Percentiles rank a stretch among this genome's conserved stretches.
Evolutionary conservation across 140 eudicot species (phyloP).

Genomic region (Stevia rebaudiana): DNA sequence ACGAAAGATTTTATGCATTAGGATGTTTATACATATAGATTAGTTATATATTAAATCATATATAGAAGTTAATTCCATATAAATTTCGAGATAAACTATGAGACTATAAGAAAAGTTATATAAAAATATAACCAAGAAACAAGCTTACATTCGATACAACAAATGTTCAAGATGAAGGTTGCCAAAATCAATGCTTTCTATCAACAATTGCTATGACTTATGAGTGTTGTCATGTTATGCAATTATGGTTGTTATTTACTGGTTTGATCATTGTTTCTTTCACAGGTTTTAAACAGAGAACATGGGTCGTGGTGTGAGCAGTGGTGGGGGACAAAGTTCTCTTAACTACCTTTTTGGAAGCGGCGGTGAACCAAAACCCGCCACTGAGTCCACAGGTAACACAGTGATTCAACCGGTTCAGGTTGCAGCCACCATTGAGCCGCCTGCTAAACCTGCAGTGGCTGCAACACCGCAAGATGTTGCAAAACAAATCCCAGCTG

Average conservation of each 20-base stretch:
- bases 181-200: too few relatives aligned
- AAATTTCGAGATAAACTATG: too few relatives aligned
- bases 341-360: slow-evolving; percentile 51
- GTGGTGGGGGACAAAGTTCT: slow-evolving; percentile 52
- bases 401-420: slow-evolving; percentile 18
- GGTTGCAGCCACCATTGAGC: slow-evolving; percentile 27
- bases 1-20: too few relatives aligned
- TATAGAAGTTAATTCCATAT: too few relatives aligned
- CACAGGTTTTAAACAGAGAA: slow-evolving; percentile 16
- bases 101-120: too few relatives aligned
- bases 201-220: too few relatives aligned
- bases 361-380: slow-evolving; percentile 46
- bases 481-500: slow-evolving; percentile 46
- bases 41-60: too few relatives aligned
- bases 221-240: neutral
- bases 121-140: too few relatives aligned
- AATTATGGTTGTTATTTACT: too few relatives aligned
- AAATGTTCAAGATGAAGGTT: too few relatives aligned
- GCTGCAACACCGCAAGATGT: slow-evolving; percentile 29
- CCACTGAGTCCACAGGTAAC: slow-evolving; percentile 23
- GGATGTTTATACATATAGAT: too few relatives aligned
- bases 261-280: slow-evolving; percentile 1
- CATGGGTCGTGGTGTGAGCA: slow-evolving; percentile 83
- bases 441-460: slow-evolving; percentile 34
- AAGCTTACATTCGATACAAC: too few relatives aligned